Evolutionary conservation across 75 land plant genomes (phyloP), one percentile per base, ranked within the genome.

Genomic region (Chamaecyparis obtusa): DNA sequence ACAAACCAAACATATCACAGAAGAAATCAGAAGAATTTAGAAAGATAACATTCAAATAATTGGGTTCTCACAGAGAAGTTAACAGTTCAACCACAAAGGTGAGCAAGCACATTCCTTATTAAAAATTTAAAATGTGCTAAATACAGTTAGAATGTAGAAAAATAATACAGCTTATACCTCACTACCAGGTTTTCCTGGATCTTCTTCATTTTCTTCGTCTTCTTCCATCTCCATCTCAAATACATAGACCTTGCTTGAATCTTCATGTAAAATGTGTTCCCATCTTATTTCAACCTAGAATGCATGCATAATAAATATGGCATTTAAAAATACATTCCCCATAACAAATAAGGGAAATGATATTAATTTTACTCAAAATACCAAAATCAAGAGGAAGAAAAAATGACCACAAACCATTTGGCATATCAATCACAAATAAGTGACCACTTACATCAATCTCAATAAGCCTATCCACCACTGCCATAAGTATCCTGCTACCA

Each of bases 161-260:
- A 13, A 75, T 35, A 13, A 35, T 17, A 39, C 81, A 78, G 15
- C 44, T 75, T 78, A 13, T 88, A 92, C 98, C 96, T 95, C 94
- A 86, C 60, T 85, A 19, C 88, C 88, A 87, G 90, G 91, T 5
- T 87, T 84, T 19, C 88, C 84, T 56, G 54, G 86, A 75, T 85
- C 82, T 83, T 86, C 90, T 85, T 75, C 77, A 76, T 60, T 69
- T 36, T 94, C 97, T 19, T 96, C 95, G 27, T 85, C 30, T 41
- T 94, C 95, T 88, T 93, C 97, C 24, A 97, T 86, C 56, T 97
- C 98, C 96, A 96, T 95, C 67, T 95, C 93, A 93, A 97, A 96
- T 49, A 97, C 92, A 81, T 85, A 90, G 16, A 95, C 95, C 88
- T 95, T 97, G 83, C 80, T 88, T 54, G 87, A 90, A 71, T 96